Evolutionary conservation across 2,329 filamentous ascomycete genomes (phyloP), one percentile per base, ranked within the genome.

Genomic region (Fusarium mexicanum): DNA sequence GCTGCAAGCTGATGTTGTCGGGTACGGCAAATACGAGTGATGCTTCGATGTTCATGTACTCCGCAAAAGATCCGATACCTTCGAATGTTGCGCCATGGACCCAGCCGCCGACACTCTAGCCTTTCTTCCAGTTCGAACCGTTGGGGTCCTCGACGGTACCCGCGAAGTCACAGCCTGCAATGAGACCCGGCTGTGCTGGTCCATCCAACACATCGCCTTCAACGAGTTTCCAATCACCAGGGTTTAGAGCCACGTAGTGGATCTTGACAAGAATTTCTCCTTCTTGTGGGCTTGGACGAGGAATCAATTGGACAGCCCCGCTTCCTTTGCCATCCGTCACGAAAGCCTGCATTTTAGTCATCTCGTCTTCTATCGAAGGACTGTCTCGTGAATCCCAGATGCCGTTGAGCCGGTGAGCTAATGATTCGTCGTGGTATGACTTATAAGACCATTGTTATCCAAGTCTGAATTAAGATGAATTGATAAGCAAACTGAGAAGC

Each of bases 221-320:
- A 2, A 69, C 65, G 1, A 69, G 48, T 14, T 64, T 69, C 66
- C 65, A 69, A 18, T 69, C 66, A 29, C 48, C 66, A 3, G 66
- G 66, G 4, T 69, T 69, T 2, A 69, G 5, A 8, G 64, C 66
- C 9, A 24, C 48, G 8, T 50, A 69, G 31, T 64, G 33, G 17
- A 69, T 22, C 14, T 54, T 57, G 33, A 69, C 17, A 6, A 69
- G 66, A 29, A 69, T 51, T 4, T 69, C 64, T 0, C 37, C 43
- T 17, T 20, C 17, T 6, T 9, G 5, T 1, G 48, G 38, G 2
- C 14, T 33, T n/a, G 66, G 66, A 14, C 33, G 37, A 13, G 48
- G 20, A 6, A 50, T 10, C 1, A 12, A 14, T 7, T 55, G n/a
- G 12, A 51, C 24, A 11, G 33, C 46, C 5, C 66, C 66, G 2